Base-by-base conservation (phyloP, 192 early-diverging fungal genomes). In the Coemansia sp. region DNA sequence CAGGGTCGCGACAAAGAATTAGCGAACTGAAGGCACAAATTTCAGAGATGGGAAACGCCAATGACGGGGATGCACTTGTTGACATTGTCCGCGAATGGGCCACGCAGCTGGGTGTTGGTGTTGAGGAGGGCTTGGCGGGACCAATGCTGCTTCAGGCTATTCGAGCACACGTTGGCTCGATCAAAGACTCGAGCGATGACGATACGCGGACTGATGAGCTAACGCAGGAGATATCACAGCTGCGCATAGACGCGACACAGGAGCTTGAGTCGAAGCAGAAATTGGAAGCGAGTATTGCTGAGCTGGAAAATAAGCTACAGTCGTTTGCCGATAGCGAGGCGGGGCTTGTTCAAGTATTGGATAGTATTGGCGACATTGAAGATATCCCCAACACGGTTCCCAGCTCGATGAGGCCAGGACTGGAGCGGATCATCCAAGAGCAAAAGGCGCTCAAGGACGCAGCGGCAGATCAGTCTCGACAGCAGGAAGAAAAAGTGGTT, bases 51-150 rank as follows among this genome's bases (percentile, higher is more conserved):
- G 49, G 36, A n/a, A 46, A 5, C 17, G 4, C 12, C 12, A 28
- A 34, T 2, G 26, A 19, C 3, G 60, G 21, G 20, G 57, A 59
- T 19, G 4, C 31, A 8, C 6, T 34, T 6, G 6, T 7, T 28
- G 40, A 44, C 12, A 15, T n/a, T 44, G 66, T 76, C 10, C 57
- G 34, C 19, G 65, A 72, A n/a, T 71, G 65, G 57, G 63, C 74
- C 5, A 19, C 44, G 28, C 47, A 68, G 44, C 50, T 82, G 7
- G 71, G 71, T 5, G 51, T 61, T 22, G 23, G 14, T 2, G 10
- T 68, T 34, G 9, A 26, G 37, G 34, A 56, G 2, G 54, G 42
- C 7, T 42, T 59, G 17, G 23, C 68, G 9, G 67, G 65, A 9
- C 55, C 66, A 11, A 42, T 38, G 42, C 34, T 68, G 23, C 44